Percentiles rank a stretch among this genome's conserved stretches.
Evolutionary conservation across 2,329 filamentous ascomycete genomes (phyloP).

Genomic region (Blumeria graminis): DNA sequence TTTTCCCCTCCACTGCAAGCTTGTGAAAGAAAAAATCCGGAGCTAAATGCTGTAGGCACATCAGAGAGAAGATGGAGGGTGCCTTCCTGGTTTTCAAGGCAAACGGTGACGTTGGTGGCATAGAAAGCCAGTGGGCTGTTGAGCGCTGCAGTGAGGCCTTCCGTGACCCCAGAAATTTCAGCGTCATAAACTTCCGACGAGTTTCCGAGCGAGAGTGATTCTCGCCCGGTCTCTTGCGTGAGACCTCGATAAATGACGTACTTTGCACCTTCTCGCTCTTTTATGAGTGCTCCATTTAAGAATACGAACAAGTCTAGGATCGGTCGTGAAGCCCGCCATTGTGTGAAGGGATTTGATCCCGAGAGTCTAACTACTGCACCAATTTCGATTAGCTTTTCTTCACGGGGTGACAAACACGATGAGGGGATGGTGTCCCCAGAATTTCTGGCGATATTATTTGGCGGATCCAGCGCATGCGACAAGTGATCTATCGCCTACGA

Average conservation of each 20-base stretch:
- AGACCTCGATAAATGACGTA: not conserved
- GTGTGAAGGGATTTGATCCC: too few relatives aligned
- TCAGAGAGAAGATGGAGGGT: not conserved
- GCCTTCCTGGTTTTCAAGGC: not conserved
- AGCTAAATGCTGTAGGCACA: not conserved
- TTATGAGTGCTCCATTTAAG: not conserved
- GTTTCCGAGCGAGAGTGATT: not conserved
- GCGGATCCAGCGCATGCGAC: too few relatives aligned
- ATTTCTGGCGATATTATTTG: too few relatives aligned
- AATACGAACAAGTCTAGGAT: not conserved
- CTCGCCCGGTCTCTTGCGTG: not conserved
- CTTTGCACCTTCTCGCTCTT: not conserved
- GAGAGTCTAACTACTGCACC: too few relatives aligned
- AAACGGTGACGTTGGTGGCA: not conserved
- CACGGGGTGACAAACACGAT: too few relatives aligned
- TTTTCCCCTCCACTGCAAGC: too few relatives aligned
- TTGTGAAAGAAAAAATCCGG: not conserved
- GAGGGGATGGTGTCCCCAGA: too few relatives aligned
- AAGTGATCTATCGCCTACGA: too few relatives aligned
- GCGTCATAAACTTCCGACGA: not conserved
- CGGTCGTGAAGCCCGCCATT: too few relatives aligned
- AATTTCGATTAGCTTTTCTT: too few relatives aligned
- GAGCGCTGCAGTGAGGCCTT: not conserved
- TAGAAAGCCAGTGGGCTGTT: not conserved
- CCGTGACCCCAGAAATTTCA: not conserved